Evolutionary conservation across 345 rosid genomes (phyloP).

Genomic region (Gossypium rotundifolium): DNA sequence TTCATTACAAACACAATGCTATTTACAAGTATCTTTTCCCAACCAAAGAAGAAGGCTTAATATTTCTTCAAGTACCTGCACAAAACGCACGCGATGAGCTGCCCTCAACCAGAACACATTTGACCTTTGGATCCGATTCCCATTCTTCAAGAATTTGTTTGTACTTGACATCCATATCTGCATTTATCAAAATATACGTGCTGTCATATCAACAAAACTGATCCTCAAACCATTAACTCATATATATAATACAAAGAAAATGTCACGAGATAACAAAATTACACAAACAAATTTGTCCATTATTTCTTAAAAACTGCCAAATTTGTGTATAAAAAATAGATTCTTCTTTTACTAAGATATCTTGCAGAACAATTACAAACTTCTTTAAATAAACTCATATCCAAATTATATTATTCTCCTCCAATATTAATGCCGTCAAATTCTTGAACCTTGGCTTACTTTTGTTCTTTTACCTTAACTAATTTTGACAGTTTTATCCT

Average conservation of each 20-base stretch:
- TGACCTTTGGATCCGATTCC: constrained; percentile 72
- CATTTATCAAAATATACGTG: not conserved
- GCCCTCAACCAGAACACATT: constrained; percentile 75
- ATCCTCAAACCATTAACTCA: not conserved
- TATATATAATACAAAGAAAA: not conserved
- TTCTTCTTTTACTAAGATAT: not conserved
- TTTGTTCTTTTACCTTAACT: not conserved
- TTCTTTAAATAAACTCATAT: not conserved
- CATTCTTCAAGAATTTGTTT: constrained; percentile 74
- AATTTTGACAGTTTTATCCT: not conserved
- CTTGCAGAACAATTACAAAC: not conserved
- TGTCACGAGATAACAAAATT: not conserved
- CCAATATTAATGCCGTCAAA: not conserved
- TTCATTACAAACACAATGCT: not conserved
- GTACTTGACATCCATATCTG: constrained; percentile 80
- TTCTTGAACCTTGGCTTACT: not conserved
- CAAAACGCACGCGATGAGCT: constrained; percentile 80
- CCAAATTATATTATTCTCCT: not conserved
- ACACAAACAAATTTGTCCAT: not conserved
- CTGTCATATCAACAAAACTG: too few species aligned
- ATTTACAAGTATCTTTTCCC: not conserved
- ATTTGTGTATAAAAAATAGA: not conserved
- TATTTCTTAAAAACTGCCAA: not conserved
- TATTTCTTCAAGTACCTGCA: constrained; percentile 45
- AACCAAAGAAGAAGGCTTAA: not conserved